Evolutionary conservation across 805 yeast genomes (phyloP), one percentile per base, ranked within the genome.

Genomic region (Monosporozyma siamensis): DNA sequence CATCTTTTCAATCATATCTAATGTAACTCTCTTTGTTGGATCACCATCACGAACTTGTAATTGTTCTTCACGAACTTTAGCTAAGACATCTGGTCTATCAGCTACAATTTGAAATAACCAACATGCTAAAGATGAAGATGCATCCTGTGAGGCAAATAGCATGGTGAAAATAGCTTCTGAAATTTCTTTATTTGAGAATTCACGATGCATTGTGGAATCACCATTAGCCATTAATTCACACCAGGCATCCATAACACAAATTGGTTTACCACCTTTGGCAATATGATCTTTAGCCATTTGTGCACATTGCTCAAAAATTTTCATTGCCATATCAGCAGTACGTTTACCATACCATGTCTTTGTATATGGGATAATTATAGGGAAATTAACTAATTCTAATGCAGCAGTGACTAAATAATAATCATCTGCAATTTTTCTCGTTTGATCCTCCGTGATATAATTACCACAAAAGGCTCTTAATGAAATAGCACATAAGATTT

Each of bases 81-180:
- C 71, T 63, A 78, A 77, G 45, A 92, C 82, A 51, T 92, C 97
- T 32, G 97, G 97, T 58, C 96, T 78, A 64, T 92, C 98, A 47
- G 96, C 89, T 44, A 88, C 80, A 54, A 88, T 77, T 72, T 92
- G 98, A 78, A 90, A 92, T 57, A 92, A 72, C 98, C 98, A 92
- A 66, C 97, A 90, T 49, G 96, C 92, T 53, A 94, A 80, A 4
- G 97, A 86, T 1, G 97, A 88, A 6, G 96, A 84, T 20, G 98
- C 98, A 67, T 92, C 98, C 68, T 92, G 98, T 4, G 96, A 84
- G 6, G 98, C 98, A 65, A 92, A 92, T 63, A 92, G 70, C 66
- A 92, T 92, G 11, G 98, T 92, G 75, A 92, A 92, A 48, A 92
- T 78, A 43, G 95, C 95, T 70, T 92, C 97, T 17, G 96, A 84